Percentiles rank a stretch among this genome's conserved stretches.
phyloP scores from a whole-genome alignment of 163 green algal species.

The Chlamydomonas reinhardtii region DNA sequence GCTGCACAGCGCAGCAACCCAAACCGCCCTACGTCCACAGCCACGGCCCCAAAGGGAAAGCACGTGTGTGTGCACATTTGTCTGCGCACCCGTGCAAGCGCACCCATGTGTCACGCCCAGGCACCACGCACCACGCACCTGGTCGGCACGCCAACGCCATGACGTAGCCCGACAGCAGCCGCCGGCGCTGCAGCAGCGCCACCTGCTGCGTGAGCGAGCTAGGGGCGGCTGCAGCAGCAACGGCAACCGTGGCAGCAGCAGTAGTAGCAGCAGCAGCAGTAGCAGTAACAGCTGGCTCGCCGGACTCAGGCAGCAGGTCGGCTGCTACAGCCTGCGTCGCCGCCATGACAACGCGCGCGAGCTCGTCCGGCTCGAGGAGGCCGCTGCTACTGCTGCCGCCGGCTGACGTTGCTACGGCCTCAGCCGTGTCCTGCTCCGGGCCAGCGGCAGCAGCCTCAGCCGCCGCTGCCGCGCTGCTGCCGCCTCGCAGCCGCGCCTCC shows the following conservation, averaged over 20 bases:
- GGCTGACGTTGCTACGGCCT: no score
- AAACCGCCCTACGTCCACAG: no score
- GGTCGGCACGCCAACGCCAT: slow-evolving; percentile 29
- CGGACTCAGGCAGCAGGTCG: background rate
- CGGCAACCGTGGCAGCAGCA: no score
- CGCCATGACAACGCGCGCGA: slow-evolving; percentile 3
- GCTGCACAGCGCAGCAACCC: no score
- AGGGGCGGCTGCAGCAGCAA: background rate
- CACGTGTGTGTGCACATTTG: no score
- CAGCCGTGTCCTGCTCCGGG: background rate
- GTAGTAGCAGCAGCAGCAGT: background rate
- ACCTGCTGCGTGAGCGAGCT: background rate
- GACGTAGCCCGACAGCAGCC: slow-evolving; percentile 4
- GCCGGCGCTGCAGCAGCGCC: background rate
- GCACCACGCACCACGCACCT: no score
- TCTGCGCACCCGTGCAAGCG: no score
- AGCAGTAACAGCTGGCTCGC: background rate
- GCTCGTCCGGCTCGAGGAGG: slow-evolving; percentile 35
- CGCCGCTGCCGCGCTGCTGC: background rate
- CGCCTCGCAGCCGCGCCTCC: background rate
- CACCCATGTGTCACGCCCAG: no score
- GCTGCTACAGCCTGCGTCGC: slow-evolving; percentile 2
- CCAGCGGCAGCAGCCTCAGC: background rate
- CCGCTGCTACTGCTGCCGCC: background rate
- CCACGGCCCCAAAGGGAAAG: no score